phyloP scores from a whole-genome alignment of 305 asterid species.

The Solanum aculeatissimum region DNA sequence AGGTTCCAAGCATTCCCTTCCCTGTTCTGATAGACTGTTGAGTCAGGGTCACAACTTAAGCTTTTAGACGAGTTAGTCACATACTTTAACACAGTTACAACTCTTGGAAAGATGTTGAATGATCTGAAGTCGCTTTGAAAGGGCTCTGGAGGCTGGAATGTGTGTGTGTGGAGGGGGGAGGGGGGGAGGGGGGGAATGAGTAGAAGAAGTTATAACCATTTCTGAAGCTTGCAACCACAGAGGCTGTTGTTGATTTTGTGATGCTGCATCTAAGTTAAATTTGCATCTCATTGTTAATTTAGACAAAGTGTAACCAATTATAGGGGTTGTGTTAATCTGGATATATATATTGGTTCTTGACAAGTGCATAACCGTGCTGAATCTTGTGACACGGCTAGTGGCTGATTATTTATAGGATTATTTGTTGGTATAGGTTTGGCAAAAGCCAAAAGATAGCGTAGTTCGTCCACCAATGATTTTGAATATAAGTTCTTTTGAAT shows the following conservation, averaged over 20 bases:
- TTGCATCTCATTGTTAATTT: neutral
- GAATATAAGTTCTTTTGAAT: neutral
- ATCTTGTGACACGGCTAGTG: neutral
- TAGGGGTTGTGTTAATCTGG: neutral
- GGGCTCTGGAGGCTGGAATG: neutral
- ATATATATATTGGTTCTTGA: neutral
- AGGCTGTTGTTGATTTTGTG: neutral
- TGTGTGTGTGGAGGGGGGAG: neutral
- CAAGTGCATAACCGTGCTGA: neutral
- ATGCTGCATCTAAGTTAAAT: neutral
- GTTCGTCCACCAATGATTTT: neutral
- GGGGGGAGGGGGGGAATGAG: neutral
- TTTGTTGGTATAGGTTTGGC: neutral
- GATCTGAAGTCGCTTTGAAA: neutral
- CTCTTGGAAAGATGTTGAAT: neutral
- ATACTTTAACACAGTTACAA: neutral
- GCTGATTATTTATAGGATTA: neutral
- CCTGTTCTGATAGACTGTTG: too few relatives aligned
- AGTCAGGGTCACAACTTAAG: too few relatives aligned
- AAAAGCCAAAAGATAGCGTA: neutral
- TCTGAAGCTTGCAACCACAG: neutral
- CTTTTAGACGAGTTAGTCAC: neutral
- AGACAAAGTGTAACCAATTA: neutral
- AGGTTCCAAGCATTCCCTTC: too few relatives aligned
- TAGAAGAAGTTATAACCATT: neutral